Evolutionary conservation across 805 yeast genomes (phyloP).

Genomic region (Teunomyces gatunensis): DNA sequence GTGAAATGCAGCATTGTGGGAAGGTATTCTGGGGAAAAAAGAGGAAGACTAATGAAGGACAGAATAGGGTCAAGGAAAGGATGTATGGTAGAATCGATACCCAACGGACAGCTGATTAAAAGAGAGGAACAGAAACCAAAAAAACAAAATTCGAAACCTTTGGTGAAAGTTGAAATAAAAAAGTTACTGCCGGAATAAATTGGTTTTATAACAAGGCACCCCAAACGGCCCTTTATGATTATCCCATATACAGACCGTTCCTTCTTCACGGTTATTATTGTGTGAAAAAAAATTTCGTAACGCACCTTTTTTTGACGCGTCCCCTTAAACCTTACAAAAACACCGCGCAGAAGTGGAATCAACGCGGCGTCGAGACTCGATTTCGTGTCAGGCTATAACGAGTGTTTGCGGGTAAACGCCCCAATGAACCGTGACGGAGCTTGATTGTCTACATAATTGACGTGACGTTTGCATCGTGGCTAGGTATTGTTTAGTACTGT

Average conservation of each 20-base stretch:
- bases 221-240: background rate
- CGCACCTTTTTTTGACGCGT: constrained; percentile 3
- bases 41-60: background rate
- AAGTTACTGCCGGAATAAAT: constrained; percentile 1
- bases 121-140: constrained; percentile 4
- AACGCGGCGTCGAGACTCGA: background rate
- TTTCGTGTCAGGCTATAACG: background rate
- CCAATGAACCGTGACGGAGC: background rate
- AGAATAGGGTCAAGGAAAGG: background rate
- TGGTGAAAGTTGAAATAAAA: constrained; percentile 1
- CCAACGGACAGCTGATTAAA: background rate
- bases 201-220: constrained; percentile 9
- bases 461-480: background rate
- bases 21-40: background rate
- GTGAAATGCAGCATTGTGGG: constrained; percentile 2
- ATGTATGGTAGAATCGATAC: background rate
- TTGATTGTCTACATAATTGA: background rate
- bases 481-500: background rate
- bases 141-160: background rate
- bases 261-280: constrained; percentile 3
- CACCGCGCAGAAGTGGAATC: constrained; percentile 2
- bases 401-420: background rate
- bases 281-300: constrained; percentile 2
- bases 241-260: constrained; percentile 3
- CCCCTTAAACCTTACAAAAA: constrained; percentile 1